phyloP scores from a whole-genome alignment of 257 asterid genomes.

The Galeopsis tetrahit region DNA sequence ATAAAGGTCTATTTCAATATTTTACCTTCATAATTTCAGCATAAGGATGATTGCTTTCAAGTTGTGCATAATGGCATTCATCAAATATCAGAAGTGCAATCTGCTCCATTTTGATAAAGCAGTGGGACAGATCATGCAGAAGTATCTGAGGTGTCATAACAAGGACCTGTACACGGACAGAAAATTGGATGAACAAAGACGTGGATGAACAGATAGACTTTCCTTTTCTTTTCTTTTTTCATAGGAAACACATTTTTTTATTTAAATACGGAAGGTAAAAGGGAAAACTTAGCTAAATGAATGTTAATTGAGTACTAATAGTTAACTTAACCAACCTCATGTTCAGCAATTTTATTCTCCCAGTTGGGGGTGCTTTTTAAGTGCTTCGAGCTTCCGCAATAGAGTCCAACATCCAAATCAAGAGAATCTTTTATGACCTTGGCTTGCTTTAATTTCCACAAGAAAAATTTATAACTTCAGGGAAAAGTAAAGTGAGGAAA shows the following conservation, averaged over 20 bases:
- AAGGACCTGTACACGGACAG: constrained; percentile 68
- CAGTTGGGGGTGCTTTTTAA: constrained; percentile 59
- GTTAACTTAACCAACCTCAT: constrained; percentile 72
- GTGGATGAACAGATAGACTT: neutral
- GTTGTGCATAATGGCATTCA: constrained; percentile 97
- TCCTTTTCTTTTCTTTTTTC: neutral
- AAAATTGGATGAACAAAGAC: constrained; percentile 14
- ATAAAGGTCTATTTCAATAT: constrained; percentile 20
- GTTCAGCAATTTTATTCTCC: constrained; percentile 79
- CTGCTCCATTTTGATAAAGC: constrained; percentile 76
- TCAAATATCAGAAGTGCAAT: constrained; percentile 93
- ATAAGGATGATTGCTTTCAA: constrained; percentile 91
- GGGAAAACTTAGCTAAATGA: constrained; percentile 1
- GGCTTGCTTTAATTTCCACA: constrained; percentile 72
- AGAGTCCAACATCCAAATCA: constrained; percentile 77
- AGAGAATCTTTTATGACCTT: constrained; percentile 75
- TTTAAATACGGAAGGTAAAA: too few relatives aligned
- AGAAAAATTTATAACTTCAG: constrained; percentile 21
- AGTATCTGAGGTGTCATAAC: constrained; percentile 95
- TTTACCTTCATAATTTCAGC: constrained; percentile 97
- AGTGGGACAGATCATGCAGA: constrained; percentile 75
- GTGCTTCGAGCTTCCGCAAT: constrained; percentile 63
- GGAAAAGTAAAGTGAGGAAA: neutral
- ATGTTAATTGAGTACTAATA: constrained; percentile 31
- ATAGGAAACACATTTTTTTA: too few relatives aligned